Percentiles rank a stretch among this genome's conserved stretches.
These are phyloP conservation scores for Colletotrichum neosansevieriae DNA, from an alignment of 2,329 filamentous ascomycete genomes.

Conservation along the genomic window DNA sequence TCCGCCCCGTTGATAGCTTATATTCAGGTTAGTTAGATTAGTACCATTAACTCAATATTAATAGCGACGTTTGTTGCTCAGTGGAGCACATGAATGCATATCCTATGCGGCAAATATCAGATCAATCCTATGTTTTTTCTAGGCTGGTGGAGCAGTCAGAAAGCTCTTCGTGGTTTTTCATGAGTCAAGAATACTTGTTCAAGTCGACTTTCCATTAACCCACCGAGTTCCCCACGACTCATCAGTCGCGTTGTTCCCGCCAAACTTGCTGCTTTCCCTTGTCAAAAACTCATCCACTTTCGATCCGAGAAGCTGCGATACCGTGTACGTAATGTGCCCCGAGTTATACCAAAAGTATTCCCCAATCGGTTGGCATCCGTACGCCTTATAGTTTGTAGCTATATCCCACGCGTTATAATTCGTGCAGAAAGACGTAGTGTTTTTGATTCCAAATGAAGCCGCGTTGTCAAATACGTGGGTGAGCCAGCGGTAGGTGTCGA, in stretches of 20 bases:
- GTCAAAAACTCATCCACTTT: constrained; percentile 25
- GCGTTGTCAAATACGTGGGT: constrained; percentile 47
- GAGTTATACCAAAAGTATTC: constrained; percentile 50
- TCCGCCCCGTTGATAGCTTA: no score
- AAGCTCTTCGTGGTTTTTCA: no score
- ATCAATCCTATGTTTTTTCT: no score
- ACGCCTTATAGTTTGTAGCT: constrained; percentile 42
- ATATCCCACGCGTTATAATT: constrained; percentile 45
- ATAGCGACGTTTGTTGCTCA: no score
- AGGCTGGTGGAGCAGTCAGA: no score
- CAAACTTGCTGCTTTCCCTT: neutral
- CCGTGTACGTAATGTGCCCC: constrained; percentile 43
- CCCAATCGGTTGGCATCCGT: constrained; percentile 46
- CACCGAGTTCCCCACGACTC: neutral
- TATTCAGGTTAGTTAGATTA: no score
- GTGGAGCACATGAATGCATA: no score
- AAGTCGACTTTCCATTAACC: neutral
- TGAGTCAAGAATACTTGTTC: no score
- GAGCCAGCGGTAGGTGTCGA: constrained; percentile 49
- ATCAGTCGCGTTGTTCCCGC: neutral
- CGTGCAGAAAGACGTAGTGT: constrained; percentile 46
- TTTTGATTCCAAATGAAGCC: constrained; percentile 44
- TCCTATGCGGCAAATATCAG: no score
- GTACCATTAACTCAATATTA: no score
- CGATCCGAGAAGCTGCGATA: neutral